Evolutionary conservation across 345 rosid genomes (phyloP).

Genomic region (Lepidium sativum): DNA sequence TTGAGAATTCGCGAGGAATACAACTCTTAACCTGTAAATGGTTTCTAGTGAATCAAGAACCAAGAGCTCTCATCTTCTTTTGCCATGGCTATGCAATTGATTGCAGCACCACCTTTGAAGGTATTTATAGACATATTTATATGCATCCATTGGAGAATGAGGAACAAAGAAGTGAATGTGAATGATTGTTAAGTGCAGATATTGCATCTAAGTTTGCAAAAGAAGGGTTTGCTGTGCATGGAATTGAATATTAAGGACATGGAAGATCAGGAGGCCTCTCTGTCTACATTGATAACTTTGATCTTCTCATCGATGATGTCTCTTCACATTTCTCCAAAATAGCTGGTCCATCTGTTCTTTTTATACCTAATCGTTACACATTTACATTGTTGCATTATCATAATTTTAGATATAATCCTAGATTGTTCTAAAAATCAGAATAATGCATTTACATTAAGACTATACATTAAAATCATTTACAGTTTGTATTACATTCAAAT

Average conservation of each 20-base stretch:
- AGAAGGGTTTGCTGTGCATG: constrained; percentile 65
- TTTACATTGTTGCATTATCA: neutral
- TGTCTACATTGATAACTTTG: constrained; percentile 44
- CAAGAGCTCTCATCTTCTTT: constrained; percentile 65
- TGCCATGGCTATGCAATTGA: constrained; percentile 97
- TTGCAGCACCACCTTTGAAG: constrained; percentile 78
- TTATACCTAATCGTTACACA: neutral
- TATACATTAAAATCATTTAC: neutral
- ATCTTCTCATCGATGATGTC: constrained; percentile 53
- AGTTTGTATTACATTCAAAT: neutral
- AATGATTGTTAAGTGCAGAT: constrained; percentile 30
- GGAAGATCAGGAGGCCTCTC: constrained; percentile 69
- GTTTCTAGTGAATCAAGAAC: constrained; percentile 52
- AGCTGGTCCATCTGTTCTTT: constrained; percentile 37
- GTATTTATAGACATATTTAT: constrained; percentile 25
- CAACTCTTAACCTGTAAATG: constrained; percentile 81
- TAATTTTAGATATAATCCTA: neutral
- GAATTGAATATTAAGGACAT: constrained; percentile 93
- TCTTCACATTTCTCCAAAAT: constrained; percentile 40
- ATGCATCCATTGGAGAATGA: neutral
- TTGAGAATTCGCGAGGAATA: constrained; percentile 49
- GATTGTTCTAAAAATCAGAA: neutral
- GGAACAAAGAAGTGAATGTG: neutral
- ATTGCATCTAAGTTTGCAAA: constrained; percentile 54
- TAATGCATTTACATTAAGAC: neutral